Base-by-base conservation (phyloP, 345 rosid genomes). In the Eucalyptus shirleyi region DNA sequence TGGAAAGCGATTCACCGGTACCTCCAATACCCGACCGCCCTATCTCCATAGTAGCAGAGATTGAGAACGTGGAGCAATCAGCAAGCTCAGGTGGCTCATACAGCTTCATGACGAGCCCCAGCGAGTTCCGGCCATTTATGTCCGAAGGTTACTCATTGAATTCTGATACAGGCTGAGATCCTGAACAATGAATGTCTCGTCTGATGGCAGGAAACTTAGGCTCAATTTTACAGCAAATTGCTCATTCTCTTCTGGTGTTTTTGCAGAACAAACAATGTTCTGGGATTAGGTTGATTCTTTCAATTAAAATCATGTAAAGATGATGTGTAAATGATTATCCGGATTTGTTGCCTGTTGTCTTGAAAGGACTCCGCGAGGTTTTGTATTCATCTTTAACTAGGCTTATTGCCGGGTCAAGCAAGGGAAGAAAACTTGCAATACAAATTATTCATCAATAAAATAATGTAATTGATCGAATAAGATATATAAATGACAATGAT, bases 11-110 rank as follows among this genome's bases (percentile, higher is more conserved):
- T 55, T 87, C 93, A 40, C 92, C 96, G 8, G 93, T 97, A 53
- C 97, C 96, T 28, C 86, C 94, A 6, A 95, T 97, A 91, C 98
- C 98, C 12, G 96, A 96, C 56, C 94, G 97, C 37, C 95, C 96
- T 13, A 94, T 95, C 86, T 90, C 98, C 87, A 86, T 96, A 14
- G 93, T 94, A 87, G 94, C 97, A 30, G 89, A 92, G 80, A 94
- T 92, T 87, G 93, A 91, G 21, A 96, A 93, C 89, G 95, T 95
- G 86, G 96, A 94, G 92, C 94, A 88, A 53, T 93, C 96, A 16
- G 88, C 93, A 60, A 92, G 97, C 92, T 93, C 95, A 86, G 89
- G 94, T 69, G 91, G 94, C 86, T 95, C 97, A 1, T 15, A 40
- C 37, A 2, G 40, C n/a, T 50, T 62, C 34, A 40, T 17, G 85